These are phyloP conservation scores for Fomitopsis pinicola DNA, from an alignment of 1,284 basidiomycete genomes.

Conservation along the genomic window DNA sequence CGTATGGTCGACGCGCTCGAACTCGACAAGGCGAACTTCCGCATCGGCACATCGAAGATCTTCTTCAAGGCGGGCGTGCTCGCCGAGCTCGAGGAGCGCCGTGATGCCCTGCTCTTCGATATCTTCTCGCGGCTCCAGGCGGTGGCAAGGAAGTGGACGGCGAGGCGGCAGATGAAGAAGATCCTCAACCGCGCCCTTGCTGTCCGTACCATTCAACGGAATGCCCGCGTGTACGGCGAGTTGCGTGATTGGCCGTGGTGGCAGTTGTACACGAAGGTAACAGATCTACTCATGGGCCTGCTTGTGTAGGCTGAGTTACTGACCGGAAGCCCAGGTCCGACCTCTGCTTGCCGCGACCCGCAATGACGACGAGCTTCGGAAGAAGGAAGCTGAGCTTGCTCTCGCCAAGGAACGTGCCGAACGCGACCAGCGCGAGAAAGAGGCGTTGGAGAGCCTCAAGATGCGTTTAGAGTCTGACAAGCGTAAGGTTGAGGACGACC, in stretches of 20 bases:
- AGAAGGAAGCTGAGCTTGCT: slow-evolving; percentile 84
- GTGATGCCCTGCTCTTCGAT: slow-evolving; percentile 85
- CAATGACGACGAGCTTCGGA: slow-evolving; percentile 87
- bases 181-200: slow-evolving; percentile 91
- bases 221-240: slow-evolving; percentile 88
- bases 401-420: slow-evolving; percentile 83
- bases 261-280: slow-evolving; percentile 91
- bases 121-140: slow-evolving; percentile 91
- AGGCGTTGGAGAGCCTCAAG: slow-evolving; percentile 74
- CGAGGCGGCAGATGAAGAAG: slow-evolving; percentile 91
- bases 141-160: slow-evolving; percentile 80
- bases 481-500: slow-evolving; percentile 73
- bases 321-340: slow-evolving; percentile 54
- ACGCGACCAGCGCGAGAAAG: slow-evolving; percentile 77
- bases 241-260: slow-evolving; percentile 98
- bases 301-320: background rate
- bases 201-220: slow-evolving; percentile 89
- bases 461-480: slow-evolving; percentile 82
- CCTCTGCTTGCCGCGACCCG: slow-evolving; percentile 91
- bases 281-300: background rate
- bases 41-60: slow-evolving; percentile 95
- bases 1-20: slow-evolving; percentile 93
- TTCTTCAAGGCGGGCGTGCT: slow-evolving; percentile 99
- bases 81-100: slow-evolving; percentile 94
- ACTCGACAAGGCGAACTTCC: slow-evolving; percentile 82